Percentiles rank a stretch among this genome's conserved stretches.
Evolutionary conservation across 176 grass and related monocot genomes (phyloP).

Genomic region (Luzula sylvatica): DNA sequence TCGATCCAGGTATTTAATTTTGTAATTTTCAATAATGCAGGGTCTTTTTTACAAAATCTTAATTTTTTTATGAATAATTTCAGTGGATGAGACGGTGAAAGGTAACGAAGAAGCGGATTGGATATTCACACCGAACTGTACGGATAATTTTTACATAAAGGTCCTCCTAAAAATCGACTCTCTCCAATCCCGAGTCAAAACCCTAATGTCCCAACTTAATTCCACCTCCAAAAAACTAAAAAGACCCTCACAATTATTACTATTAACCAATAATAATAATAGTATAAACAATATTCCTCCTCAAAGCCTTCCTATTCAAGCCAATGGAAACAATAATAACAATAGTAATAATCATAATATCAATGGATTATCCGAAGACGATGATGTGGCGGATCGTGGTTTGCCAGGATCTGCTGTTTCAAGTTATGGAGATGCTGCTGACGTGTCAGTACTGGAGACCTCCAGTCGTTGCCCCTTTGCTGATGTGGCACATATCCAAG

Average conservation of each 20-base stretch:
- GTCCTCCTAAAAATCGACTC: slow-evolving; percentile 81
- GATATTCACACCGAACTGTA: slow-evolving; percentile 51
- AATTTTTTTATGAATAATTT: slow-evolving; percentile 12
- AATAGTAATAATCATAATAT: slow-evolving; percentile 1
- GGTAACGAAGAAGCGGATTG: slow-evolving; percentile 67
- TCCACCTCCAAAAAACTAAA: slow-evolving; percentile 37
- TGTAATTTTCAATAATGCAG: slow-evolving; percentile 2
- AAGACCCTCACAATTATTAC: slow-evolving; percentile 27
- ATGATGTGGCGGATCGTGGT: slow-evolving; percentile 53
- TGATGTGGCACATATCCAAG: slow-evolving; percentile 48
- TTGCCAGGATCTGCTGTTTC: slow-evolving; percentile 73
- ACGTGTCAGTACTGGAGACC: slow-evolving; percentile 73
- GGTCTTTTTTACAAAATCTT: too few relatives aligned
- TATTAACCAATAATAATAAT: slow-evolving; percentile 1
- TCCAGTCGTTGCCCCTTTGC: slow-evolving; percentile 47
- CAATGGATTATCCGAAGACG: slow-evolving; percentile 44
- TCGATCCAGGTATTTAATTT: background rate
- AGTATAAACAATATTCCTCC: slow-evolving; percentile 22
- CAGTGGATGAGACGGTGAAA: slow-evolving; percentile 61
- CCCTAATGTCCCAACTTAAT: slow-evolving; percentile 52
- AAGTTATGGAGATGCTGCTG: slow-evolving; percentile 77
- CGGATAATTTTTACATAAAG: slow-evolving; percentile 44
- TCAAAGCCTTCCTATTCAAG: slow-evolving; percentile 49
- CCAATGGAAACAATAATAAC: slow-evolving; percentile 20
- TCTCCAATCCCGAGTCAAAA: slow-evolving; percentile 44